phyloP scores from a whole-genome alignment of 2,329 filamentous ascomycete genomes.

The Talaromyces sp. region DNA sequence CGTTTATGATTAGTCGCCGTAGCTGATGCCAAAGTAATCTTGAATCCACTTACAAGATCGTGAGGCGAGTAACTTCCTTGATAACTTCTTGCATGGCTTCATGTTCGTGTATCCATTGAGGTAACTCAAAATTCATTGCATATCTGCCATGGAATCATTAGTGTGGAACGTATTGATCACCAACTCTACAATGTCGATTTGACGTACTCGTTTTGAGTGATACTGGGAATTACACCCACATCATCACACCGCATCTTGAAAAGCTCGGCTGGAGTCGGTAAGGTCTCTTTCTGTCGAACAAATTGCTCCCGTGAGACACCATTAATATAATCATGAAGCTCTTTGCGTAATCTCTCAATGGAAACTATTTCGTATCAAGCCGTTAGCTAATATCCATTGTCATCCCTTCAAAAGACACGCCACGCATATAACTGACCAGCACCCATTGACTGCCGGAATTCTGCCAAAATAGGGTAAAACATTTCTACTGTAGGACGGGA shows the following conservation, averaged over 20 bases:
- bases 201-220: slow-evolving; percentile 7
- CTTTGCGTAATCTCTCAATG: slow-evolving; percentile 7
- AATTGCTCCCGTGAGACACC: not conserved
- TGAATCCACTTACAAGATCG: not conserved
- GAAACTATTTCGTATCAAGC: not conserved
- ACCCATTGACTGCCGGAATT: slow-evolving; percentile 3
- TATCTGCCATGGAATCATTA: not conserved
- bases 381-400: not conserved
- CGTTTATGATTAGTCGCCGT: not conserved
- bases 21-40: not conserved
- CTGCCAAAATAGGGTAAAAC: slow-evolving; percentile 3
- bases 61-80: not conserved
- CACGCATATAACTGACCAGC: not conserved
- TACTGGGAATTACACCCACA: slow-evolving; percentile 5
- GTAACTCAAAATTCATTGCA: slow-evolving; percentile 6
- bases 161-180: not conserved
- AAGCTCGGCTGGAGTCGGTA: slow-evolving; percentile 4
- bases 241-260: slow-evolving; percentile 7
- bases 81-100: slow-evolving; percentile 6
- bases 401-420: too few relatives aligned
- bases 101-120: slow-evolving; percentile 9
- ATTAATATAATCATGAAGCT: slow-evolving; percentile 1
- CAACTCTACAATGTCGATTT: not conserved
- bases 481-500: slow-evolving; percentile 5
- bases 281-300: not conserved